Percentiles rank a stretch among this genome's conserved stretches.
These are phyloP conservation scores for Mycena rosella DNA, from an alignment of 768 basidiomycete species.

Conservation along the genomic window DNA sequence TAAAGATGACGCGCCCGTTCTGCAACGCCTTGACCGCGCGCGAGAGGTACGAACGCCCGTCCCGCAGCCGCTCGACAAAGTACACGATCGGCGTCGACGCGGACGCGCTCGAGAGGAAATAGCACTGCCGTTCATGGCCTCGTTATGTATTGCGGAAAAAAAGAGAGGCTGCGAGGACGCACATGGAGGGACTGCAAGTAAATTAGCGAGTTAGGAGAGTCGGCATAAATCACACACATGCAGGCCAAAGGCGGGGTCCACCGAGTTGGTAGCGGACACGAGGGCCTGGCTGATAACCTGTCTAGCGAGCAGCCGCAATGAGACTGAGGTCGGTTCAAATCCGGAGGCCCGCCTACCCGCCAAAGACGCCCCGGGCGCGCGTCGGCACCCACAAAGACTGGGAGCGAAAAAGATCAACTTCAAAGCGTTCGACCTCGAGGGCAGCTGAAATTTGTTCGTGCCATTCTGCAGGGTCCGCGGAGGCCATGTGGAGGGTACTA, in stretches of 20 bases:
- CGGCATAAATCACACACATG: constrained; percentile 66
- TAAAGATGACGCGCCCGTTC: constrained; percentile 48
- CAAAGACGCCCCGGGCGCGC: constrained; percentile 81
- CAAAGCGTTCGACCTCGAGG: constrained; percentile 83
- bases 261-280: constrained; percentile 83
- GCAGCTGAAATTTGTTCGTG: constrained; percentile 76
- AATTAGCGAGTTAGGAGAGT: constrained; percentile 14
- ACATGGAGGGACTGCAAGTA: constrained; percentile 42
- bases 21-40: constrained; percentile 72
- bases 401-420: constrained; percentile 82
- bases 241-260: constrained; percentile 71
- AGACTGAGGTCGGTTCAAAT: neutral
- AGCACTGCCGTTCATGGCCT: constrained; percentile 67
- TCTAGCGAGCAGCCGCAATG: constrained; percentile 37
- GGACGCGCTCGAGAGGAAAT: constrained; percentile 84
- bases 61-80: constrained; percentile 79
- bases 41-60: constrained; percentile 82
- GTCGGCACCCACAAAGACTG: constrained; percentile 76
- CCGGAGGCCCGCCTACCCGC: constrained; percentile 61
- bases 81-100: constrained; percentile 82
- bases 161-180: neutral
- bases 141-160: constrained; percentile 39
- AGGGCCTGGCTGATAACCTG: constrained; percentile 92
- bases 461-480: constrained; percentile 11
- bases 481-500: constrained; percentile 1